These are phyloP conservation scores for Pneumocystis sp. DNA, from an alignment of 1,139 yeast species.

Conservation along the genomic window DNA sequence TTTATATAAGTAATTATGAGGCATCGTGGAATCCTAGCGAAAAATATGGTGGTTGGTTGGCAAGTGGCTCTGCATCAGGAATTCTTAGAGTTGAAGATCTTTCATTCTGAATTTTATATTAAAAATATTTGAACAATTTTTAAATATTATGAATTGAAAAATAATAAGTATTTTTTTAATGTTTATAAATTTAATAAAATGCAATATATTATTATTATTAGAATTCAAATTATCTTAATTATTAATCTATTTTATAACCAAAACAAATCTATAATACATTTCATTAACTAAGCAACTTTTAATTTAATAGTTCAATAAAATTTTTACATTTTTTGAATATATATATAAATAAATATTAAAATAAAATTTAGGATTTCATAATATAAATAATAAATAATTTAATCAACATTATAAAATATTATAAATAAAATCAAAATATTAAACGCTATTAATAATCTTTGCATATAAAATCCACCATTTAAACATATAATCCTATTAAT, in stretches of 20 bases:
- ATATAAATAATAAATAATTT: too few species aligned
- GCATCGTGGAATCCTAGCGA: constrained; percentile 3
- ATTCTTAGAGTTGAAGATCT: constrained; percentile 5
- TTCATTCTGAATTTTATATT: neutral
- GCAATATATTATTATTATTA: neutral
- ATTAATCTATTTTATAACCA: too few species aligned
- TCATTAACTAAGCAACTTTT: too few species aligned
- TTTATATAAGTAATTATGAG: neutral
- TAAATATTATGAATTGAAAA: neutral
- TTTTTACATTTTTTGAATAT: too few species aligned
- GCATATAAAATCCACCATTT: too few species aligned
- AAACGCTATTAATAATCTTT: neutral
- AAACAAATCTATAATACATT: too few species aligned
- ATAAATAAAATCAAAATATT: too few species aligned
- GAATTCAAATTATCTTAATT: neutral
- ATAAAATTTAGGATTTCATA: too few species aligned
- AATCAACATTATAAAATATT: too few species aligned
- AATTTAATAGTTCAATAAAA: too few species aligned
- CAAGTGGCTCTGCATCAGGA: constrained; percentile 6
- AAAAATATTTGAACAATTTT: neutral
- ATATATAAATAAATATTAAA: too few species aligned
- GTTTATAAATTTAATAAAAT: neutral
- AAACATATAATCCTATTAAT: too few species aligned
- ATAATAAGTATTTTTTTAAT: neutral
- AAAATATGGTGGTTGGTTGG: constrained; percentile 5